These are phyloP conservation scores for Candida sp. DNA, from an alignment of 1,139 yeast genomes.

Conservation along the genomic window DNA sequence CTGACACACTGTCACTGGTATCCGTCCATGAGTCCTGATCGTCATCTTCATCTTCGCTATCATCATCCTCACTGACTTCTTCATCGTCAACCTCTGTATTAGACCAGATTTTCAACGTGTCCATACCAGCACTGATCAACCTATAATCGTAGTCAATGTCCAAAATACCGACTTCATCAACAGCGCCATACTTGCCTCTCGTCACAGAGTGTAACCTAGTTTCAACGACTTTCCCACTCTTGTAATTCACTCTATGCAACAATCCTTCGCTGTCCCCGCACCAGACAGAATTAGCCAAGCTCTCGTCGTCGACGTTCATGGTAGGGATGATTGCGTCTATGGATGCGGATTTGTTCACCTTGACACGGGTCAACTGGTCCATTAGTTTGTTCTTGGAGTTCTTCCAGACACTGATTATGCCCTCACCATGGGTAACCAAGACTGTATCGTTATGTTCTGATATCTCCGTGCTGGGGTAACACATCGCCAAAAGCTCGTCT, in stretches of 20 bases:
- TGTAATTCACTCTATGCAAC: constrained; percentile 68
- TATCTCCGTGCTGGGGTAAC: constrained; percentile 55
- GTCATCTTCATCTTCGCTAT: constrained; percentile 15
- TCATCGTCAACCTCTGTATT: constrained; percentile 26
- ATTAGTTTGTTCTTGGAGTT: constrained; percentile 64
- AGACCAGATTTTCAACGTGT: constrained; percentile 75
- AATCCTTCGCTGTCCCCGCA: constrained; percentile 88
- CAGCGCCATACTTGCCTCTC: constrained; percentile 37
- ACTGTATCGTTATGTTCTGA: constrained; percentile 60
- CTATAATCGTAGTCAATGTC: constrained; percentile 85
- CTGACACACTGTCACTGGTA: constrained; percentile 17
- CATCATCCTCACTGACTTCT: constrained; percentile 20
- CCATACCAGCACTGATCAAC: constrained; percentile 84
- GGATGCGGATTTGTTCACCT: constrained; percentile 72
- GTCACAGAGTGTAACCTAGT: constrained; percentile 59
- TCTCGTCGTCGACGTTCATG: constrained; percentile 66
- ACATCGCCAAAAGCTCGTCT: constrained; percentile 83
- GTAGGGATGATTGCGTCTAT: constrained; percentile 81
- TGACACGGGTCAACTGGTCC: constrained; percentile 85
- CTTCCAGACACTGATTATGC: constrained; percentile 92
- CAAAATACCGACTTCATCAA: constrained; percentile 69
- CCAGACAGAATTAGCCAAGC: constrained; percentile 62
- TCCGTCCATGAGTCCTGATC: constrained; percentile 9
- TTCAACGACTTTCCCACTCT: constrained; percentile 66
- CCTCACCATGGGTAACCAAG: constrained; percentile 87